A percentile compares a stretch with the other conserved stretches of the same genome.
phyloP scores from a whole-genome alignment of 208 protist species.

The Vickermania spadyakhi region DNA sequence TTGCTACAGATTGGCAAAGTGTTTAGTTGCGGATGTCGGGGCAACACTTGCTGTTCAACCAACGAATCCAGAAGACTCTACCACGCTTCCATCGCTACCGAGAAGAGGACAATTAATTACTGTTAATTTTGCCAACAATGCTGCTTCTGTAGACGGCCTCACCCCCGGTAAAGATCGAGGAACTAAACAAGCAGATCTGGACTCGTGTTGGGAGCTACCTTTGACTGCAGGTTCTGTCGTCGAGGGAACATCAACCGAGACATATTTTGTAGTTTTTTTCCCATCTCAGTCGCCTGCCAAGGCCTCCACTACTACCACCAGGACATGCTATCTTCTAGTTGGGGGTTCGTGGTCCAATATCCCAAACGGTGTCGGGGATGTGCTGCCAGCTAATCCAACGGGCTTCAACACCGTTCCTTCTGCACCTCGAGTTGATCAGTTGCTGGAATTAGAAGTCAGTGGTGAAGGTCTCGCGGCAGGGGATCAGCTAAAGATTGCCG shows the following conservation, averaged over 20 bases:
- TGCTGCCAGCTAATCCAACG: slow-evolving; percentile 71
- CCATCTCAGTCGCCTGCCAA: slow-evolving; percentile 26
- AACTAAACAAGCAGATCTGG: slow-evolving; percentile 29
- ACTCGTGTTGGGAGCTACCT: slow-evolving; percentile 61
- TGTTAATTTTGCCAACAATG: slow-evolving; percentile 47
- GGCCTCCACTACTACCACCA: slow-evolving; percentile 16
- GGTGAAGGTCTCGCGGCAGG: slow-evolving; percentile 35
- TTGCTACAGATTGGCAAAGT: slow-evolving; percentile 63
- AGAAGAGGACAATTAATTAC: slow-evolving; percentile 71
- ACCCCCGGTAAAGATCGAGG: slow-evolving; percentile 54
- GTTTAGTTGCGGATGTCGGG: slow-evolving; percentile 60
- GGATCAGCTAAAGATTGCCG: slow-evolving; percentile 75
- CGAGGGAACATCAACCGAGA: slow-evolving; percentile 34
- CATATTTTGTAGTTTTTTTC: slow-evolving; percentile 46
- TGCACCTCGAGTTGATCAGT: slow-evolving; percentile 25
- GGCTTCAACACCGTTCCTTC: slow-evolving; percentile 43
- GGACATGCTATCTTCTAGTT: slow-evolving; percentile 54
- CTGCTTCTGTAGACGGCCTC: slow-evolving; percentile 18
- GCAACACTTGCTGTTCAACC: slow-evolving; percentile 25
- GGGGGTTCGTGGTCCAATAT: slow-evolving; percentile 65
- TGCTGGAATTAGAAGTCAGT: slow-evolving; percentile 49
- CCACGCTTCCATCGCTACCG: slow-evolving; percentile 18
- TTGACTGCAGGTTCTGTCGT: slow-evolving; percentile 29
- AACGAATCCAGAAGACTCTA: slow-evolving; percentile 45
- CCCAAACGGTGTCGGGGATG: slow-evolving; percentile 23